These are phyloP conservation scores for Canariomyces notabilis DNA, from an alignment of 2,329 filamentous ascomycete species.

Conservation along the genomic window DNA sequence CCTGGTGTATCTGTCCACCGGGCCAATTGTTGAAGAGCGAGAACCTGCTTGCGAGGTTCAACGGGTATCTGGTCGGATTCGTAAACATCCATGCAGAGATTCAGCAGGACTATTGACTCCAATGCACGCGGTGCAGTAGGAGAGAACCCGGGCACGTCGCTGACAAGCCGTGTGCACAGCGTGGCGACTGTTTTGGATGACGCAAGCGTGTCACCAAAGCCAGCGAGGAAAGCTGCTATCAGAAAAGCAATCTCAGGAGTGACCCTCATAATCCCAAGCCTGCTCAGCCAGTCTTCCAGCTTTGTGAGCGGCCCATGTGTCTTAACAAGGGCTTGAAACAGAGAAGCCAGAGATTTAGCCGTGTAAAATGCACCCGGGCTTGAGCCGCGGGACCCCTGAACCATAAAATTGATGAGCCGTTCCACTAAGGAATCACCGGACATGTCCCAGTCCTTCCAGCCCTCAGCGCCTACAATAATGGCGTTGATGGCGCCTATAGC, in stretches of 20 bases:
- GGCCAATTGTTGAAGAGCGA: constrained; percentile 74
- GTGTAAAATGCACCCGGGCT: constrained; percentile 47
- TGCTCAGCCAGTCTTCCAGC: constrained; percentile 45
- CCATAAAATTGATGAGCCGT: constrained; percentile 40
- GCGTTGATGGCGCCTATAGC: constrained; percentile 35
- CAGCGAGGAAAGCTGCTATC: constrained; percentile 46
- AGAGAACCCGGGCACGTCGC: constrained; percentile 51
- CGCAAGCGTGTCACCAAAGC: constrained; percentile 46
- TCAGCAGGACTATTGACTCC: constrained; percentile 48
- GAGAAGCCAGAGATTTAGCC: constrained; percentile 45
- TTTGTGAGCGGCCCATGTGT: constrained; percentile 40
- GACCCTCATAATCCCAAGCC: constrained; percentile 43
- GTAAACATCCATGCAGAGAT: constrained; percentile 49
- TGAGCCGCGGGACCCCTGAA: constrained; percentile 38
- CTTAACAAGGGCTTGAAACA: constrained; percentile 45
- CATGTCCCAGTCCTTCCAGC: constrained; percentile 36
- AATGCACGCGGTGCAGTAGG: constrained; percentile 41
- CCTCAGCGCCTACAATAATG: constrained; percentile 30
- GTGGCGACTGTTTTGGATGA: constrained; percentile 45
- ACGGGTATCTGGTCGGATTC: constrained; percentile 49
- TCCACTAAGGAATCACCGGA: constrained; percentile 34
- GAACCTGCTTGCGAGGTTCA: constrained; percentile 66
- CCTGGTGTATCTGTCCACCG: constrained; percentile 59
- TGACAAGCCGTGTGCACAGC: constrained; percentile 56
- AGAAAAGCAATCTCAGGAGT: constrained; percentile 43